A percentile compares a stretch with the other conserved stretches of the same genome.
phyloP scores from a whole-genome alignment of 495 filamentous ascomycete species.

The Aspergillus ellipticus region DNA sequence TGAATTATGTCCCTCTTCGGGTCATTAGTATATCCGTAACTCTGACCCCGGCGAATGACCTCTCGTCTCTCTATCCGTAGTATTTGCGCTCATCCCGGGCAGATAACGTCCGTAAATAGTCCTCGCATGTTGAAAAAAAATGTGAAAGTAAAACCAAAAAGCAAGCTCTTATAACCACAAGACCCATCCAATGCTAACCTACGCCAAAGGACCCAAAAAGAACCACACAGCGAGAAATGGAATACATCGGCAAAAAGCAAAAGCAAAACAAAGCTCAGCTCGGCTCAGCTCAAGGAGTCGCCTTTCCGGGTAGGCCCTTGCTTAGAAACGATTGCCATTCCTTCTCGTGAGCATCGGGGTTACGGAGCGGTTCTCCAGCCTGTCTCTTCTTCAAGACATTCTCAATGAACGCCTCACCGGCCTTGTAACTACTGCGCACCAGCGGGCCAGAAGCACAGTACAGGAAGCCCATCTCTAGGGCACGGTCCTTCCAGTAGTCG shows the following conservation, averaged over 20 bases:
- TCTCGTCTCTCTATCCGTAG: too few species aligned
- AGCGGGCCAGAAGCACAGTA: slow-evolving; percentile 93
- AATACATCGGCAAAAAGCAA: too few species aligned
- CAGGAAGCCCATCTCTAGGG: slow-evolving; percentile 91
- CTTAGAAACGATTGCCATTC: too few species aligned
- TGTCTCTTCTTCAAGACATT: slow-evolving; percentile 90
- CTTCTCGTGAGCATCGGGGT: slow-evolving; percentile 19
- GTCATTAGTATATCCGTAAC: too few species aligned
- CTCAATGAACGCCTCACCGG: slow-evolving; percentile 97
- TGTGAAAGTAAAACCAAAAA: background rate
- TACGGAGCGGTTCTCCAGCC: slow-evolving; percentile 18
- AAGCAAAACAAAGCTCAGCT: too few species aligned
- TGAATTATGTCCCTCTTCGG: background rate
- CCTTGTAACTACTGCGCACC: slow-evolving; percentile 93
- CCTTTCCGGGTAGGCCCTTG: background rate
- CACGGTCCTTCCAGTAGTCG: slow-evolving; percentile 84
- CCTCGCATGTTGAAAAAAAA: background rate
- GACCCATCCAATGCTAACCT: background rate
- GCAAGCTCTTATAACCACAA: background rate
- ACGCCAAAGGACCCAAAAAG: background rate
- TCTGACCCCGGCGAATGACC: too few species aligned
- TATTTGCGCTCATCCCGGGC: too few species aligned
- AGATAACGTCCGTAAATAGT: background rate
- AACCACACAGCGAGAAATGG: slow-evolving; percentile 4
- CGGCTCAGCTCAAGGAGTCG: slow-evolving; percentile 25